Evolutionary conservation across 306 rosid genomes (phyloP).

Genomic region (Sicyos edulis): DNA sequence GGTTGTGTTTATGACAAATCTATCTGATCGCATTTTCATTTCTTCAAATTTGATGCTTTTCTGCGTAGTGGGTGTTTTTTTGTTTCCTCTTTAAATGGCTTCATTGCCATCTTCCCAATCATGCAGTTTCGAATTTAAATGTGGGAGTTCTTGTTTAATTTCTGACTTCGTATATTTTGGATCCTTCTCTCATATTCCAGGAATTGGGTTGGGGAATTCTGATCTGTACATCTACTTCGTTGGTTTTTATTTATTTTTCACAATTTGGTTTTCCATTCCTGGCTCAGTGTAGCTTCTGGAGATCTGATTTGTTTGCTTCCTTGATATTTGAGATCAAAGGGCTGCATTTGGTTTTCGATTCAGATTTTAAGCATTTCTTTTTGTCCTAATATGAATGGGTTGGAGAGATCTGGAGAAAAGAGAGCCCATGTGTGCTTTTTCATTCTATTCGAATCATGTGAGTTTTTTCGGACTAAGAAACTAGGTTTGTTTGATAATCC

Average conservation of each 20-base stretch:
- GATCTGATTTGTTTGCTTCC: not conserved
- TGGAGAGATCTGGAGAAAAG: conserved; percentile 69
- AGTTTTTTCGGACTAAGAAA: not conserved
- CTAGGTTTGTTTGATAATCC: too few species aligned
- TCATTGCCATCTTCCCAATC: not conserved
- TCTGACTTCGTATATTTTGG: not conserved
- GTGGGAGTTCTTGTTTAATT: not conserved
- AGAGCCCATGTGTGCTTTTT: conserved; percentile 20
- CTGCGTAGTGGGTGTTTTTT: not conserved
- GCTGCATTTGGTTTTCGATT: not conserved
- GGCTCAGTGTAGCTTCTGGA: not conserved
- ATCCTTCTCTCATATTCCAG: not conserved
- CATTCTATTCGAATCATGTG: not conserved
- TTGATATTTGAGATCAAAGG: too few species aligned
- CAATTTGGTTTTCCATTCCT: not conserved
- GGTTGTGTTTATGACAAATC: not conserved
- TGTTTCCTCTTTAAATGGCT: not conserved
- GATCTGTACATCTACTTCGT: not conserved
- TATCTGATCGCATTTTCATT: not conserved
- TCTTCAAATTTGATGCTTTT: not conserved
- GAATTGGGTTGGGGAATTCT: not conserved
- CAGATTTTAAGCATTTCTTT: not conserved
- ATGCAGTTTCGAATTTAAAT: not conserved
- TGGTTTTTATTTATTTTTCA: not conserved
- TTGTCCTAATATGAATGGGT: conserved; percentile 49